phyloP scores from a whole-genome alignment of 2,329 filamentous ascomycete genomes.

The Decorospora gaudefroyi region DNA sequence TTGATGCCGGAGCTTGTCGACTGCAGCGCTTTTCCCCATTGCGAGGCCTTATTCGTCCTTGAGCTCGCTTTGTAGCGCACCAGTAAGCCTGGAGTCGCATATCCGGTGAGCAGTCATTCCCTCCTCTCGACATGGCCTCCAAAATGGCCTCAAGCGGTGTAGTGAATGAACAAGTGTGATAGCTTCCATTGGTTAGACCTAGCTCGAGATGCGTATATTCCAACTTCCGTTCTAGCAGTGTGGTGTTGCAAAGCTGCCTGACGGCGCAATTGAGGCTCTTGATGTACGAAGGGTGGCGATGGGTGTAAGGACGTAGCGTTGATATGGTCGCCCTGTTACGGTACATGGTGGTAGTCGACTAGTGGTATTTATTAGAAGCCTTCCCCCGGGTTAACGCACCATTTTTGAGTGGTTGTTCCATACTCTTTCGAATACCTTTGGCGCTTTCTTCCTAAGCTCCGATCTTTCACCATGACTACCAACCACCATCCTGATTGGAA shows the following conservation, averaged over 20 bases:
- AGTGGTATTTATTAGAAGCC: no score
- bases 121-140: background rate
- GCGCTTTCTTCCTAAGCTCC: background rate
- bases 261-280: slow-evolving; percentile 5
- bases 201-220: background rate
- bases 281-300: background rate
- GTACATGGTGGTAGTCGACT: background rate
- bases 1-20: background rate
- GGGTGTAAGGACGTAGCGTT: background rate
- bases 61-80: slow-evolving; percentile 1
- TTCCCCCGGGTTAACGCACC: no score
- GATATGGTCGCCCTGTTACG: background rate
- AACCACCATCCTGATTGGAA: background rate
- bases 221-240: background rate
- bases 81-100: background rate
- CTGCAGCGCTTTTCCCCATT: background rate
- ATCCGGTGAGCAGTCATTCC: slow-evolving; percentile 1
- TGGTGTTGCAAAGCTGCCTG: background rate
- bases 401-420: no score
- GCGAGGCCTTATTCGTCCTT: background rate
- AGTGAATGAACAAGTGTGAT: background rate
- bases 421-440: no score
- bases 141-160: slow-evolving; percentile 8
- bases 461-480: background rate
- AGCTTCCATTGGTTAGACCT: background rate